phyloP scores from a whole-genome alignment of 805 yeast species.

The Zygoascus flipseniorum region DNA sequence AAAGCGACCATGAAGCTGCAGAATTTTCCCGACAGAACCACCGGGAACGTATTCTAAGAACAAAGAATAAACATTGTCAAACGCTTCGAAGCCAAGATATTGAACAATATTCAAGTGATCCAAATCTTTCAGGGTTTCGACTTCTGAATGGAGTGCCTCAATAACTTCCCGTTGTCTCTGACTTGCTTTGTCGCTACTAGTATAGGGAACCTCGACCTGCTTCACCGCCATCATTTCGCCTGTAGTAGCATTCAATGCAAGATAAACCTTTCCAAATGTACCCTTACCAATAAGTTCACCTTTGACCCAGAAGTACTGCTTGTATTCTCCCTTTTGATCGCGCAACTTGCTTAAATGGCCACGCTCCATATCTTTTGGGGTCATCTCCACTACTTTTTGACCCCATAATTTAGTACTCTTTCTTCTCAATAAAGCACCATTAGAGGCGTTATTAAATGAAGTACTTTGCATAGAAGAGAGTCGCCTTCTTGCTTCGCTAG shows the following conservation, averaged over 20 bases:
- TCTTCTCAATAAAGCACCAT: constrained; percentile 45
- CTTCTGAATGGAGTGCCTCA: constrained; percentile 82
- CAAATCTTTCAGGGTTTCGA: constrained; percentile 84
- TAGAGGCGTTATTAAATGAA: constrained; percentile 1
- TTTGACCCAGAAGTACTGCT: constrained; percentile 93
- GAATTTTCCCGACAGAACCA: constrained; percentile 85
- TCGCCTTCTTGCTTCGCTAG: constrained; percentile 47
- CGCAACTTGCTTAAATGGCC: constrained; percentile 60
- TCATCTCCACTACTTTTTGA: constrained; percentile 81
- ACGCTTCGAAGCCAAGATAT: constrained; percentile 84
- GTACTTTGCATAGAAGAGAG: constrained; percentile 17
- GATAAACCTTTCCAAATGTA: constrained; percentile 87
- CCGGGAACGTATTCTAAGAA: constrained; percentile 97
- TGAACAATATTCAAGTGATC: constrained; percentile 95
- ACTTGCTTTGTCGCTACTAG: constrained; percentile 25
- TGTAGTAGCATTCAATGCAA: constrained; percentile 89
- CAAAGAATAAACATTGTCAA: constrained; percentile 63
- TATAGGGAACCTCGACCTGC: constrained; percentile 67
- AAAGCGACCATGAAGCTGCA: constrained; percentile 75
- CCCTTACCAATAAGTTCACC: constrained; percentile 97
- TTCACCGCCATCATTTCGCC: constrained; percentile 99
- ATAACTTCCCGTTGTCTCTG: constrained; percentile 46
- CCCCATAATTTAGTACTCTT: constrained; percentile 98
- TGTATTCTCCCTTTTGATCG: constrained; percentile 57
- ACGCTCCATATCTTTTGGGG: constrained; percentile 54